Conservation (phyloP, 805 yeast genomes). For the Cyberlindnera misumaiensis region DNA sequence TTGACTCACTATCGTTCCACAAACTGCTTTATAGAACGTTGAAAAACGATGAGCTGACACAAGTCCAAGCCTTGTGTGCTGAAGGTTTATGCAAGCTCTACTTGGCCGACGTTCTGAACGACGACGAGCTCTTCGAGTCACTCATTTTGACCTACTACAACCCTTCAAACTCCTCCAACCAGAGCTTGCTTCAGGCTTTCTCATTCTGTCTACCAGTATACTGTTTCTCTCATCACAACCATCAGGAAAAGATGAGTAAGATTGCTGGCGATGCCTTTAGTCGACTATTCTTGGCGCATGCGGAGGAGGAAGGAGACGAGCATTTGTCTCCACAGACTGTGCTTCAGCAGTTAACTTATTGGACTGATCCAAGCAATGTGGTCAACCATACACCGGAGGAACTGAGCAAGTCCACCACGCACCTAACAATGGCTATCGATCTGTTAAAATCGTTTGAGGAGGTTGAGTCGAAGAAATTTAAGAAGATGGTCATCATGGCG, state of each 20-base stretch:
- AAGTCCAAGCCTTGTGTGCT: slow-evolving; percentile 72
- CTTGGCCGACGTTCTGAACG: slow-evolving; percentile 67
- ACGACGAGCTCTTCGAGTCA: slow-evolving; percentile 65
- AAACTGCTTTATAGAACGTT: slow-evolving; percentile 63
- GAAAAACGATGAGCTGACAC: slow-evolving; percentile 48
- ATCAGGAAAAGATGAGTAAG: slow-evolving; percentile 59
- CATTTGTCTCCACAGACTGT: slow-evolving; percentile 40
- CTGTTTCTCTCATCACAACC: slow-evolving; percentile 65
- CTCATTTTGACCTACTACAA: slow-evolving; percentile 70
- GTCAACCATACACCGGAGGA: slow-evolving; percentile 42
- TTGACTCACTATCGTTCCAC: slow-evolving; percentile 60
- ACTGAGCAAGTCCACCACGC: slow-evolving; percentile 39
- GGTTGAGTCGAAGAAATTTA: slow-evolving; percentile 42
- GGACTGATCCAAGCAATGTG: slow-evolving; percentile 77
- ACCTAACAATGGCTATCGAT: slow-evolving; percentile 49
- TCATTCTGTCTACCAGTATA: slow-evolving; percentile 87
- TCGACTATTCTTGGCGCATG: slow-evolving; percentile 44
- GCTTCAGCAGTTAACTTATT: slow-evolving; percentile 64
- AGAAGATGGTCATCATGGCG: slow-evolving; percentile 45
- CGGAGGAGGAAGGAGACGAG: slow-evolving; percentile 28
- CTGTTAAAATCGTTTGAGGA: slow-evolving; percentile 41
- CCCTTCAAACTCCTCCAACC: slow-evolving; percentile 56
- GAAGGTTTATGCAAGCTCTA: slow-evolving; percentile 81
- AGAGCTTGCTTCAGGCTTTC: slow-evolving; percentile 66
- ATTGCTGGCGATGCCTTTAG: slow-evolving; percentile 61